Evolutionary conservation across 768 basidiomycete species (phyloP), one percentile per base, ranked within the genome.

Genomic region (Agaricus blazei): DNA sequence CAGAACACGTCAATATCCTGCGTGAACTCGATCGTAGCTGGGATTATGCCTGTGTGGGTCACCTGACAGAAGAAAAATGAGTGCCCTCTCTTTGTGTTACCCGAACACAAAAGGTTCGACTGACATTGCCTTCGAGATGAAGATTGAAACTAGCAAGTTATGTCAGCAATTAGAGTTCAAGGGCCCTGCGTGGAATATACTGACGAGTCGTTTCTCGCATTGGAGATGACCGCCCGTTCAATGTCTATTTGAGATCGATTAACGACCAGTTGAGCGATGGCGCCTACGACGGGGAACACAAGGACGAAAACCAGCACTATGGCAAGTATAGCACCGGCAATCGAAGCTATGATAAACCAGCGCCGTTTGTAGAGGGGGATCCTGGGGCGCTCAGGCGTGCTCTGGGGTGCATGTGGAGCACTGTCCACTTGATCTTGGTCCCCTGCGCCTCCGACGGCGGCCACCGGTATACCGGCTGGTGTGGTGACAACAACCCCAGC

Each of bases 221-320:
- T 70, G 0, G 71, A 71, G 54, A 88, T 85, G 14, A 68, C 67
- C 7, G 80, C 84, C 27, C 63, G 64, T 27, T 82, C 71, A 43
- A 89, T 71, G 53, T 82, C 73, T 34, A 89, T 70, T 23, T 73
- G 74, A 34, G 79, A 69, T 37, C 73, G 72, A 54, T 86, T 81
- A 14, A 88, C 76, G 40, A 88, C 79, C 41, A 82, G 74, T 59
- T 86, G 85, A 19, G 80, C 76, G 59, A 88, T 84, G 44, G 85
- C 85, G 48, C 69, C 76, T 54, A 88, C 73, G 53, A 88, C 83
- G 5, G 87, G 87, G 65, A 81, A 88, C 24, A 89, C 67, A 9
- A 88, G 46, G 58, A 88, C 79, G 67, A 88, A 89, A 19, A 88
- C 67, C 37, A 88, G 64, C 14, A 76, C 83, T 51, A 89, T 85